Conservation (phyloP, 1,284 basidiomycete species). For the Cerrena zonata region DNA sequence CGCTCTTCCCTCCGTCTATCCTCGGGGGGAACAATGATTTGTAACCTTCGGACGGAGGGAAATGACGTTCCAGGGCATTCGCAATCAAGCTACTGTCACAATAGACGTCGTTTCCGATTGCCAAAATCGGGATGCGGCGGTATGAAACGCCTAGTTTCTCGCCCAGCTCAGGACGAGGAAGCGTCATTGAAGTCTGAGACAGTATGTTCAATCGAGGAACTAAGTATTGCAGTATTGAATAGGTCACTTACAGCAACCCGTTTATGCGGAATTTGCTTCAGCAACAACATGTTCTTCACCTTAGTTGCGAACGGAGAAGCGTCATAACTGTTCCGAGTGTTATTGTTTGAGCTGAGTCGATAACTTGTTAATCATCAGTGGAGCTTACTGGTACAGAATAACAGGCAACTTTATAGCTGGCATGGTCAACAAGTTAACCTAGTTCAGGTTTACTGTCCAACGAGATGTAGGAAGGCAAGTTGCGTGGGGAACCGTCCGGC, state of each 20-base stretch:
- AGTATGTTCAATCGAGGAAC: background rate
- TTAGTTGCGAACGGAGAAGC: conserved; percentile 49
- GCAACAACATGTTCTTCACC: conserved; percentile 42
- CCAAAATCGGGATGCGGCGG: conserved; percentile 50
- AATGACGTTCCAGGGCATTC: conserved; percentile 42
- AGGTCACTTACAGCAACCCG: conserved; percentile 38
- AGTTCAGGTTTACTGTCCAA: background rate
- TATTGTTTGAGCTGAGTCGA: background rate
- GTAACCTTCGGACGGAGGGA: conserved; percentile 41
- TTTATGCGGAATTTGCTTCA: conserved; percentile 45
- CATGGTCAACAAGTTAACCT: background rate
- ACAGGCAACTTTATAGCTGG: conserved; percentile 17
- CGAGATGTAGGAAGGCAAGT: background rate
- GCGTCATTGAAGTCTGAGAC: conserved; percentile 38
- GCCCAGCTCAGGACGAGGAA: conserved; percentile 53
- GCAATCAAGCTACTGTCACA: conserved; percentile 48
- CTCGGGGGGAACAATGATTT: conserved; percentile 43
- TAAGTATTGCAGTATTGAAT: background rate
- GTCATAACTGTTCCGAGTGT: conserved; percentile 36
- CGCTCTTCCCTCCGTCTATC: conserved; percentile 34
- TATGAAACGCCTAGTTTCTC: conserved; percentile 45
- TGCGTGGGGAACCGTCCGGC: background rate
- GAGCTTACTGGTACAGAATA: conserved; percentile 38
- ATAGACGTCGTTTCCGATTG: conserved; percentile 52
- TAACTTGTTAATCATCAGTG: background rate